A percentile compares a stretch with the other conserved stretches of the same genome.
Evolutionary conservation across 805 yeast species (phyloP).

Genomic region (Sugiyamaella americana): DNA sequence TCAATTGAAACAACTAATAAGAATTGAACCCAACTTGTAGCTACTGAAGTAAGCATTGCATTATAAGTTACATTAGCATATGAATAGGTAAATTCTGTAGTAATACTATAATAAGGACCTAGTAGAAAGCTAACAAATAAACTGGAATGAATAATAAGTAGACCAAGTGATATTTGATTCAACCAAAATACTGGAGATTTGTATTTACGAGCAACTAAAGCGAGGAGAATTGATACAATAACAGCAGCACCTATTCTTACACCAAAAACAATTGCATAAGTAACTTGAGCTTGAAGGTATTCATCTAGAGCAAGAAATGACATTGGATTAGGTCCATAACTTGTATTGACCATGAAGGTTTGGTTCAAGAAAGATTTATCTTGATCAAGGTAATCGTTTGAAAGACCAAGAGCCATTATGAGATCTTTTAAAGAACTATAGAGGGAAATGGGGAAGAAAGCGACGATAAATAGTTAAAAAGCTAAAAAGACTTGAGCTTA

Average conservation of each 20-base stretch:
- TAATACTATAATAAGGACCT: conserved; percentile 46
- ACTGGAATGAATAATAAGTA: conserved; percentile 54
- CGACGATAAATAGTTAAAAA: no score
- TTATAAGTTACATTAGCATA: conserved; percentile 33
- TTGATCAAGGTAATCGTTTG: conserved; percentile 4
- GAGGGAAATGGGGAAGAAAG: no score
- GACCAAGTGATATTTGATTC: conserved; percentile 54
- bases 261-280: conserved; percentile 44
- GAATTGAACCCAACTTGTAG: conserved; percentile 55
- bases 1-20: conserved; percentile 58
- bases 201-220: conserved; percentile 45
- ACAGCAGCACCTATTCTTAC: conserved; percentile 51
- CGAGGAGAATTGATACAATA: conserved; percentile 37
- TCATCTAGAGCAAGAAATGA: conserved; percentile 11
- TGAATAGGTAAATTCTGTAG: conserved; percentile 44
- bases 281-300: conserved; percentile 3
- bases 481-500: no score
- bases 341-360: conserved; percentile 12
- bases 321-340: conserved; percentile 8
- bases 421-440: no score
- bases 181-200: conserved; percentile 67
- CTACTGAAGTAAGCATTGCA: conserved; percentile 48
- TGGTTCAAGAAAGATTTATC: conserved; percentile 11
- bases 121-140: conserved; percentile 50
- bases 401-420: conserved; percentile 6